A percentile compares a stretch with the other conserved stretches of the same genome.
Conservation (phyloP, 139 green algal species). For the Asterochloris erici region DNA sequence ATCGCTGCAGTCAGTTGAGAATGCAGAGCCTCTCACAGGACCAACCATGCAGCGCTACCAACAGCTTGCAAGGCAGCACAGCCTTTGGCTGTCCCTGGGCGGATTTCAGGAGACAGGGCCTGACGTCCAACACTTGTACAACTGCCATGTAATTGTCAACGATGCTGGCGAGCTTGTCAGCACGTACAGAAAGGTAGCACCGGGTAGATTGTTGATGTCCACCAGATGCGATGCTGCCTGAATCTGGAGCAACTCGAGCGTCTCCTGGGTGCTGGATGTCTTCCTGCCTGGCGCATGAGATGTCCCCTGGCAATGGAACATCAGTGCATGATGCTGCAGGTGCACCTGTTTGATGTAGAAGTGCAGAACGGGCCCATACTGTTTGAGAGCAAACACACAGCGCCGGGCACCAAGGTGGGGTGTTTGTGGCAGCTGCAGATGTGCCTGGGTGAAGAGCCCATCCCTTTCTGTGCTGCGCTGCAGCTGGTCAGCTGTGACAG, state of each 20-base stretch:
- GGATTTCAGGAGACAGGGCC: slow-evolving; percentile 76
- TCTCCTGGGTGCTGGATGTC: not conserved
- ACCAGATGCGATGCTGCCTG: not conserved
- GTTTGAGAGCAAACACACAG: slow-evolving; percentile 76
- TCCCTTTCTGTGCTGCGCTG: not conserved
- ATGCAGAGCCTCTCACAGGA: slow-evolving; percentile 72
- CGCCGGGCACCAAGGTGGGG: slow-evolving; percentile 50
- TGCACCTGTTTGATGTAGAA: slow-evolving; percentile 95
- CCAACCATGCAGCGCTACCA: slow-evolving; percentile 72
- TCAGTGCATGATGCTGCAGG: not conserved
- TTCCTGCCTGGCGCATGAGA: not conserved
- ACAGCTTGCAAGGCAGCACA: slow-evolving; percentile 56
- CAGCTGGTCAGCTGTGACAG: slow-evolving; percentile 71
- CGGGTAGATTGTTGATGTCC: slow-evolving; percentile 22
- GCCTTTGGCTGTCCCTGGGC: slow-evolving; percentile 90
- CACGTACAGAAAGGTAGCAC: slow-evolving; percentile 65
- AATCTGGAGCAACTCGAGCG: not conserved
- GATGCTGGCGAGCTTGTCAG: slow-evolving; percentile 41
- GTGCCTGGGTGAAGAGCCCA: not conserved
- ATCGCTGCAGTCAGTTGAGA: slow-evolving; percentile 55
- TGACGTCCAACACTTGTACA: slow-evolving; percentile 71
- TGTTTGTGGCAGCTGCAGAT: not conserved
- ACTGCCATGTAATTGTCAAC: slow-evolving; percentile 86
- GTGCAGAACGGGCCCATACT: slow-evolving; percentile 79
- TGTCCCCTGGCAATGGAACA: slow-evolving; percentile 32